Evolutionary conservation across 75 land plant species (phyloP).

Genomic region (Larix kaempferi): DNA sequence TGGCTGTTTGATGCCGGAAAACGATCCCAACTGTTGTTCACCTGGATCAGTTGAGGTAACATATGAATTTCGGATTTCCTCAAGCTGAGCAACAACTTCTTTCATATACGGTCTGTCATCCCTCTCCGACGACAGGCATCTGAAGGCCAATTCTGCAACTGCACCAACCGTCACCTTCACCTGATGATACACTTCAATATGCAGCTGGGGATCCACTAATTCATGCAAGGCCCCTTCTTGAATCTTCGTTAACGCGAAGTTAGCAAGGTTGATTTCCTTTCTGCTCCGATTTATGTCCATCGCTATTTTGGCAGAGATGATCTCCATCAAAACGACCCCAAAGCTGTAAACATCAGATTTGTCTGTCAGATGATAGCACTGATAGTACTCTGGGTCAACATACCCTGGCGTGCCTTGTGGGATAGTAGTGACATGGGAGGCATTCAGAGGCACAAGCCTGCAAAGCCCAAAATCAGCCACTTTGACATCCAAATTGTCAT

Average conservation of each 20-base stretch:
- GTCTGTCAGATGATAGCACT: conserved; percentile 32
- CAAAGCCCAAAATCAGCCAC: conserved; percentile 47
- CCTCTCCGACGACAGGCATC: conserved; percentile 29
- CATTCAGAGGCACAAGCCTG: conserved; percentile 17
- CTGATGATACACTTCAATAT: background rate
- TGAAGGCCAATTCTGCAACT: conserved; percentile 36
- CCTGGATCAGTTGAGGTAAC: too few species aligned
- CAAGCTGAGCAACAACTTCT: conserved; percentile 13
- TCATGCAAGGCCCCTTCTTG: conserved; percentile 17
- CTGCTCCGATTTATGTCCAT: conserved; percentile 25
- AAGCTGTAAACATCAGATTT: conserved; percentile 49
- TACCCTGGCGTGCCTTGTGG: conserved; percentile 44
- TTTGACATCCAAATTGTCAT: conserved; percentile 25
- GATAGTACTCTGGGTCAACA: conserved; percentile 39
- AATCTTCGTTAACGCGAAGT: conserved; percentile 21
- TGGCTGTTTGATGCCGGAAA: background rate
- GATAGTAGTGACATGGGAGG: conserved; percentile 29
- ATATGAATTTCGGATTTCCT: background rate
- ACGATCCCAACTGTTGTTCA: too few species aligned
- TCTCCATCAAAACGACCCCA: conserved; percentile 42
- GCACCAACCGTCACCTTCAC: conserved; percentile 9
- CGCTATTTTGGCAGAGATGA: conserved; percentile 27
- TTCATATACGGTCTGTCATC: conserved; percentile 38
- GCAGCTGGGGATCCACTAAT: conserved; percentile 26
- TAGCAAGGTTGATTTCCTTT: conserved; percentile 25